Percentiles rank a stretch among this genome's conserved stretches.
phyloP scores from a whole-genome alignment of 2,329 filamentous ascomycete genomes.

The Fusarium pseudocircinatum region DNA sequence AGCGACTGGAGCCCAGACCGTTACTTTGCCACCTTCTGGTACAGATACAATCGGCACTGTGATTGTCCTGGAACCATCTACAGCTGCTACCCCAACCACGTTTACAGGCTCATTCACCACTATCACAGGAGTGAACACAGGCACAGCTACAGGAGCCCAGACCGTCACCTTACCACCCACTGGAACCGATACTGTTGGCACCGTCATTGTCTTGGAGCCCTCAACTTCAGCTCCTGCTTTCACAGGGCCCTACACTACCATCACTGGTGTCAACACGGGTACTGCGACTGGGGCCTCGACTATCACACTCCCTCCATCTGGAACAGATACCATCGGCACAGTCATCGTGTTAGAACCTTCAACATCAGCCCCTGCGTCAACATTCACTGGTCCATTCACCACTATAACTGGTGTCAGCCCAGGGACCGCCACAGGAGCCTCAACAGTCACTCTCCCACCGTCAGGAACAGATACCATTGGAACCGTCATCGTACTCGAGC shows the following conservation, averaged over 20 bases:
- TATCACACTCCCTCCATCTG: too few relatives aligned
- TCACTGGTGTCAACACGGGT: not conserved
- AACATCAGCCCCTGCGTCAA: not conserved
- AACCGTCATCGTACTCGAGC: not conserved
- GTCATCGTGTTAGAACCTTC: not conserved
- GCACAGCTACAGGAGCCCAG: not conserved
- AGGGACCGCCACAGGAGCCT: not conserved
- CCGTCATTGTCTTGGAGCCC: not conserved
- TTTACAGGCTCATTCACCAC: not conserved
- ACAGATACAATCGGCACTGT: not conserved
- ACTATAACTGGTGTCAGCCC: not conserved
- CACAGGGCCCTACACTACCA: not conserved
- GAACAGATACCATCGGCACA: too few relatives aligned
- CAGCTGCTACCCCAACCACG: not conserved
- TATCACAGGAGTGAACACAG: not conserved
- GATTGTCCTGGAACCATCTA: not conserved
- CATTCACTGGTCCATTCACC: not conserved
- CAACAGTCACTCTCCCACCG: not conserved
- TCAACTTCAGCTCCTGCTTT: not conserved
- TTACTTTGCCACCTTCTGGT: not conserved
- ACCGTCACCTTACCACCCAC: not conserved
- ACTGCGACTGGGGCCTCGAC: too few relatives aligned
- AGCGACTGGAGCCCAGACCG: not conserved
- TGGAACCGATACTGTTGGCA: not conserved
- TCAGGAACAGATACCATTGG: not conserved